Base-by-base conservation (phyloP, 441 rosid genomes). In the Adansonia grandidieri region DNA sequence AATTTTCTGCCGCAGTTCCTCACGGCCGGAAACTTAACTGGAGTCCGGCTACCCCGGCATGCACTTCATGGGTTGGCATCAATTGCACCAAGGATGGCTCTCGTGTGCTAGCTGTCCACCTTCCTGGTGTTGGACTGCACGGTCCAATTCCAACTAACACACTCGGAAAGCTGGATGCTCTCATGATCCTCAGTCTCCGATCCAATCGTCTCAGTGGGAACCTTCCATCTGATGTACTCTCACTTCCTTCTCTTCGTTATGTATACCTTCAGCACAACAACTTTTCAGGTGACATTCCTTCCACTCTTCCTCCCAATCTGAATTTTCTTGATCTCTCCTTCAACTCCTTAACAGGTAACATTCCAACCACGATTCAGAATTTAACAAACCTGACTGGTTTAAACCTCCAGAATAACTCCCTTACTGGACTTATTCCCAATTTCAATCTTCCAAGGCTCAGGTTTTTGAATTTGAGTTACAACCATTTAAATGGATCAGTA, bases 61-160 rank as follows among this genome's bases (percentile, higher is more conserved):
- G 96, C 65, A 47, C 81, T 61, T 79, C 90, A 28, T 92, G 94
- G 96, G 77, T 86, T 0, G 96, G 96, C 68, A 79, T 92, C 84
- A 92, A 84, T 74, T 90, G 96, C 82, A 73, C 80, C 75, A 69
- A 72, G 74, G 79, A 88, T 81, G 80, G 80, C 8, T 82, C 84
- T 45, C 87, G 85, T 61, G 96, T 92, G 50, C 65, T 75, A 62
- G 85, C 90, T 6, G 77, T 92, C 42, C 91, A 87, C 75, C 85
- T 92, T 71, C 96, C 93, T 15, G 96, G 88, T 58, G 84, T 85
- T 63, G 91, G 93, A 64, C 90, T 92, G 19, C 78, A 69, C 51
- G 94, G 96, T 80, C 87, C 87, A 32, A 85, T 92, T 75, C 96
- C 96, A 7, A 73, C 85, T 60, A 89, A 84, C 78, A 89, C 94